These are phyloP conservation scores for Fusarium tupiense DNA, from an alignment of 2,329 filamentous ascomycete genomes.

Conservation along the genomic window DNA sequence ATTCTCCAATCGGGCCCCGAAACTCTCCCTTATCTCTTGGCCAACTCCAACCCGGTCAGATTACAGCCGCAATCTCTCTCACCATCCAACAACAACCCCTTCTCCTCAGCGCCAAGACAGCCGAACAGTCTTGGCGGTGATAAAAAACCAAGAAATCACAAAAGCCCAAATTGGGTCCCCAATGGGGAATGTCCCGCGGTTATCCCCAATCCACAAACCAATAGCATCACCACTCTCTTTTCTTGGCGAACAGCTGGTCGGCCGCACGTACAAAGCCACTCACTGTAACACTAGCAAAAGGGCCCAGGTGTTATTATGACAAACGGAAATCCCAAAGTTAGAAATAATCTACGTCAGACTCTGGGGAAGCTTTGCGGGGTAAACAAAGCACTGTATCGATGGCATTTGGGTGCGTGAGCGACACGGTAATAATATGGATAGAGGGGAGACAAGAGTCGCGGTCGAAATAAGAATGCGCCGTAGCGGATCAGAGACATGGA, in stretches of 20 bases:
- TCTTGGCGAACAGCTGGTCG: background rate
- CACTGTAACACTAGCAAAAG: background rate
- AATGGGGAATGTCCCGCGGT: slow-evolving; percentile 15
- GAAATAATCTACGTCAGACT: slow-evolving; percentile 1
- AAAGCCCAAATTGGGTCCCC: background rate
- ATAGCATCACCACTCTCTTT: background rate
- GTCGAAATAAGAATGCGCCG: slow-evolving; percentile 9
- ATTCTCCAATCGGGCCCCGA: background rate
- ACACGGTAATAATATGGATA: background rate
- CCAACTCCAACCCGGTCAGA: background rate
- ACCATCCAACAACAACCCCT: background rate
- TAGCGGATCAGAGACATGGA: slow-evolving; percentile 1
- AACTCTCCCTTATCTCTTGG: slow-evolving; percentile 22
- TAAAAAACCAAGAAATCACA: slow-evolving; percentile 7
- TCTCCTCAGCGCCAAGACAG: slow-evolving; percentile 17
- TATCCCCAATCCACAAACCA: slow-evolving; percentile 16
- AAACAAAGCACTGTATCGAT: background rate
- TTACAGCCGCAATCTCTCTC: background rate
- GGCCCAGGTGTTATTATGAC: slow-evolving; percentile 5
- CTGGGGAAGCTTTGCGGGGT: slow-evolving; percentile 29
- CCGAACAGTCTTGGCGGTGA: slow-evolving; percentile 18
- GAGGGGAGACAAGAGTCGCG: background rate
- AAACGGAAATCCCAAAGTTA: slow-evolving; percentile 5
- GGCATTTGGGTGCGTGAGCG: rapidly evolving
- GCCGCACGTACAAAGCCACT: slow-evolving; percentile 17